A percentile compares a stretch with the other conserved stretches of the same genome.
Conservation (phyloP, 2,329 filamentous ascomycete species). For the Colletotrichum endophyticum region DNA sequence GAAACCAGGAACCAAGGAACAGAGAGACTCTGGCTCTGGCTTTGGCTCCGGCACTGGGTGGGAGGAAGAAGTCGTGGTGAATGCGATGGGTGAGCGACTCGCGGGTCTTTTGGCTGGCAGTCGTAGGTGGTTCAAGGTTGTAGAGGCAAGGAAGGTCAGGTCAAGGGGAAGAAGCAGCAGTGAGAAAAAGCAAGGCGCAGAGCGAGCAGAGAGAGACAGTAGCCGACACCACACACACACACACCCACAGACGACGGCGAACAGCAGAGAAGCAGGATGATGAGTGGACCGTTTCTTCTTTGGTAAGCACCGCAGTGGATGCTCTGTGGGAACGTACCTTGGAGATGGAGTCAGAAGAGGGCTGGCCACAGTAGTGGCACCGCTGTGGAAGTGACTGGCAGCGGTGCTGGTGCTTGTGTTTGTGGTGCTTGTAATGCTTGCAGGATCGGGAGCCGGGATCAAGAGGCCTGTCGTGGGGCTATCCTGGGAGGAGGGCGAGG, state of each 20-base stretch:
- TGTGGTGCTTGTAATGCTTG: constrained; percentile 26
- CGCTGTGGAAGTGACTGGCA: constrained; percentile 1
- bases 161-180: not conserved
- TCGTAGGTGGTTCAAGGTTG: constrained; percentile 10
- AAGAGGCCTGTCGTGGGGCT: constrained; percentile 50
- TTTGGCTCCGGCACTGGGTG: not conserved
- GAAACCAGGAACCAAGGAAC: not conserved
- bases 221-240: not conserved
- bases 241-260: not conserved
- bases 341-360: constrained; percentile 21
- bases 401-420: constrained; percentile 25
- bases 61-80: not conserved
- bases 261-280: constrained; percentile 6
- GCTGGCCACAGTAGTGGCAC: not conserved
- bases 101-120: not conserved
- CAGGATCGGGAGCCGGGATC: constrained; percentile 25
- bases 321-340: constrained; percentile 14
- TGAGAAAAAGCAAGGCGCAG: not conserved
- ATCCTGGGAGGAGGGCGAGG: constrained; percentile 38
- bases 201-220: not conserved
- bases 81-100: not conserved
- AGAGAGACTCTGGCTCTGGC: not conserved
- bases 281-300: constrained; percentile 18
- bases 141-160: not conserved
- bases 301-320: constrained; percentile 18